Conservation (phyloP, 257 asterid species). For the Verbena officinalis region DNA sequence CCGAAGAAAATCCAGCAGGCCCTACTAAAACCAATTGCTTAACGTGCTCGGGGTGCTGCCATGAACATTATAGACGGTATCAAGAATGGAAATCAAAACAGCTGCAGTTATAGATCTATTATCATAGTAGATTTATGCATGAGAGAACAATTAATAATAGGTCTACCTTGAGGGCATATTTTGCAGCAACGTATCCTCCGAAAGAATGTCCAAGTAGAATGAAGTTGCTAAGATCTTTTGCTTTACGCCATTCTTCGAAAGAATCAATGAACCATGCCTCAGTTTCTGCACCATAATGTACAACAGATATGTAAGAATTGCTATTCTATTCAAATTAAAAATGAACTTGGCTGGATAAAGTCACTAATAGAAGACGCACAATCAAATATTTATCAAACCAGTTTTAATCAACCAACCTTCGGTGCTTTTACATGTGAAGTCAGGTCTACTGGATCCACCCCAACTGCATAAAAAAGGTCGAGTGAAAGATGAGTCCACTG, state of each 20-base stretch:
- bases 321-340: not conserved
- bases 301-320: not conserved
- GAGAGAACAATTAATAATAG: not conserved
- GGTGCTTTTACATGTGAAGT: constrained; percentile 94
- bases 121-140: not conserved
- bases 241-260: constrained; percentile 96
- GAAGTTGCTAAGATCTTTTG: constrained; percentile 80
- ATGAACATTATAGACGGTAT: constrained; percentile 29
- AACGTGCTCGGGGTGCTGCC: constrained; percentile 94
- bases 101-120: not conserved
- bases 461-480: constrained; percentile 61
- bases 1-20: constrained; percentile 90
- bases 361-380: constrained; percentile 4
- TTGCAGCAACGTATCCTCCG: constrained; percentile 95
- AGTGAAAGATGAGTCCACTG: constrained; percentile 16
- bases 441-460: constrained; percentile 99
- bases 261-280: constrained; percentile 78
- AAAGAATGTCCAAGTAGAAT: constrained; percentile 96
- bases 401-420: constrained; percentile 73
- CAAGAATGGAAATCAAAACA: constrained; percentile 20
- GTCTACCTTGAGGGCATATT: constrained; percentile 85
- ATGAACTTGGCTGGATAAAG: constrained; percentile 3
- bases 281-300: constrained; percentile 57
- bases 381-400: not conserved
- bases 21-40: constrained; percentile 89